These are phyloP conservation scores for Rugonectria rugulosa DNA, from an alignment of 2,329 filamentous ascomycete genomes.

Conservation along the genomic window DNA sequence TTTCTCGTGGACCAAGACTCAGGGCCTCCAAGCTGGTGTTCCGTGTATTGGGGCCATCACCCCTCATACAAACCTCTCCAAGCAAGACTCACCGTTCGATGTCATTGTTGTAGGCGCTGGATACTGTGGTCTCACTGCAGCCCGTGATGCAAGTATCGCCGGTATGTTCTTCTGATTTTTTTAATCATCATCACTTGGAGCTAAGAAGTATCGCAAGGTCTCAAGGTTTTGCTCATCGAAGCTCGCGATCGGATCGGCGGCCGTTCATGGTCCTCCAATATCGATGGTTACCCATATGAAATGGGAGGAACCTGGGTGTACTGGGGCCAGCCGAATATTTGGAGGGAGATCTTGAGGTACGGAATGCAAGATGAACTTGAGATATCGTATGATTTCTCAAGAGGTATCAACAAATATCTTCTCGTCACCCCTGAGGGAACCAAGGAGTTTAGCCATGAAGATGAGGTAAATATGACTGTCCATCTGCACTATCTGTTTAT, in stretches of 20 bases:
- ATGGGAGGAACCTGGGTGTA: slow-evolving; percentile 60
- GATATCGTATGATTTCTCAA: slow-evolving; percentile 49
- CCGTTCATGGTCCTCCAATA: slow-evolving; percentile 54
- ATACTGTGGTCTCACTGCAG: slow-evolving; percentile 41
- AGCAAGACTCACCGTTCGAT: slow-evolving; percentile 31
- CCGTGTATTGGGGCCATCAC: slow-evolving; percentile 42
- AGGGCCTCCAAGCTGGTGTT: slow-evolving; percentile 41
- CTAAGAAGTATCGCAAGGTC: slow-evolving; percentile 29
- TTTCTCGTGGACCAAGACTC: slow-evolving; percentile 40
- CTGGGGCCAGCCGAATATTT: slow-evolving; percentile 53
- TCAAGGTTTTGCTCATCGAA: slow-evolving; percentile 54
- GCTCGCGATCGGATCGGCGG: slow-evolving; percentile 57
- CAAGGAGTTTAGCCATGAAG: slow-evolving; percentile 49
- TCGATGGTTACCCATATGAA: slow-evolving; percentile 53
- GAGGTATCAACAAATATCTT: slow-evolving; percentile 52
- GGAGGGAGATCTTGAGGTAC: slow-evolving; percentile 56
- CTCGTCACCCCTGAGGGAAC: slow-evolving; percentile 42
- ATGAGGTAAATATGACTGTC: slow-evolving; percentile 43
- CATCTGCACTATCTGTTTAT: not conserved
- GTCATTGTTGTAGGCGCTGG: slow-evolving; percentile 43
- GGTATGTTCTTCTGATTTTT: slow-evolving; percentile 21
- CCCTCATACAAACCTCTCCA: slow-evolving; percentile 33
- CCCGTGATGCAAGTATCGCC: slow-evolving; percentile 38
- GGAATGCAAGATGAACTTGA: slow-evolving; percentile 51
- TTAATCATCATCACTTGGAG: fast-evolving